Evolutionary conservation across 2,329 filamentous ascomycete genomes (phyloP).

Genomic region (Cyphellophora europaea): DNA sequence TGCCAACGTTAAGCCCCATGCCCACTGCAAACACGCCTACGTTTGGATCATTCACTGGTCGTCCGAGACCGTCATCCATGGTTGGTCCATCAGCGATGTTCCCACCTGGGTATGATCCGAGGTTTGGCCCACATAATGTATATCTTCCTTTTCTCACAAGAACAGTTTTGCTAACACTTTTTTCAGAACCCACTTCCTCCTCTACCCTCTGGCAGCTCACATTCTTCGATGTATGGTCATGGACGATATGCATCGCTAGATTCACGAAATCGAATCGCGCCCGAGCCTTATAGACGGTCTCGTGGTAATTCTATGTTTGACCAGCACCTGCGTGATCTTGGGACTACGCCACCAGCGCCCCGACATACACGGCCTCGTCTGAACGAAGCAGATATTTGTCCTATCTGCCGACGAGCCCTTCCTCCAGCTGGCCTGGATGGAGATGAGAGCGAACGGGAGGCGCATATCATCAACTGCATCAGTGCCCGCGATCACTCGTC

Average conservation of each 20-base stretch:
- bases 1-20: no score
- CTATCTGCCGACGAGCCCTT: conserved; percentile 33
- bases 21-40: no score
- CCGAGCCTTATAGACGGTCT: no score
- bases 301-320: neutral
- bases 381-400: conserved; percentile 36
- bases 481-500: conserved; percentile 10
- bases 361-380: conserved; percentile 16
- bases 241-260: neutral
- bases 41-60: no score
- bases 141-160: no score
- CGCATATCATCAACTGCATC: conserved; percentile 35
- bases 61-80: no score
- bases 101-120: no score
- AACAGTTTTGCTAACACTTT: neutral
- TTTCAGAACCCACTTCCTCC: conserved; percentile 1
- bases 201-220: neutral
- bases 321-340: neutral
- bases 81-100: no score
- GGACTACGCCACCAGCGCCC: neutral
- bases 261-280: no score
- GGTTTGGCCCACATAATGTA: no score
- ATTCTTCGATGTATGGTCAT: neutral
- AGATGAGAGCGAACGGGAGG: conserved; percentile 32
- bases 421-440: conserved; percentile 28